These are phyloP conservation scores for Cryoendolithus antarcticus DNA, from an alignment of 2,329 filamentous ascomycete species.

Conservation along the genomic window DNA sequence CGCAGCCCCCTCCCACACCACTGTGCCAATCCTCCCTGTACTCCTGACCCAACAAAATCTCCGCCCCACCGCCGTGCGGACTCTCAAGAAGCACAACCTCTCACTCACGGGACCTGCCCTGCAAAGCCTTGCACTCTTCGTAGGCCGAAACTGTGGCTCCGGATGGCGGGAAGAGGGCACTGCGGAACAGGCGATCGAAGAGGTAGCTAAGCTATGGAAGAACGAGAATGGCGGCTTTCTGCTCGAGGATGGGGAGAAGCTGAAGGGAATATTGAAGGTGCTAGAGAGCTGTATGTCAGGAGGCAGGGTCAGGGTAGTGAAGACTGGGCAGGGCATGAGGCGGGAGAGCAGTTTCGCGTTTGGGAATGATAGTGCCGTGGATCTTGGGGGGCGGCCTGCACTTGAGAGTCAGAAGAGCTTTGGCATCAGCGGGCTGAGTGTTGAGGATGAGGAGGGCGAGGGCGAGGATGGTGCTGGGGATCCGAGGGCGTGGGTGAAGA, in stretches of 20 bases:
- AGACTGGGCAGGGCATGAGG: constrained; percentile 34
- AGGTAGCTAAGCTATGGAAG: constrained; percentile 87
- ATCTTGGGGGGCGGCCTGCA: constrained; percentile 27
- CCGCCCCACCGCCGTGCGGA: constrained; percentile 82
- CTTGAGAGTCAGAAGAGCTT: constrained; percentile 38
- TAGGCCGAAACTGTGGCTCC: constrained; percentile 86
- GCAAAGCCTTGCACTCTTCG: constrained; percentile 72
- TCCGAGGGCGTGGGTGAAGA: constrained; percentile 69
- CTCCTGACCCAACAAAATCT: constrained; percentile 77
- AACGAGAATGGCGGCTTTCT: constrained; percentile 78
- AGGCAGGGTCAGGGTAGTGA: constrained; percentile 51
- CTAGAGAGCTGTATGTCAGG: constrained; percentile 81
- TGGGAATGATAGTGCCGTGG: constrained; percentile 29
- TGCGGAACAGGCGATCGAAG: constrained; percentile 83
- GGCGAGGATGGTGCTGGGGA: constrained; percentile 53
- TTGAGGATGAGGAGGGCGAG: constrained; percentile 45
- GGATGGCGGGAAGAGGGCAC: constrained; percentile 94
- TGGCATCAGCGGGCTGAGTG: constrained; percentile 37
- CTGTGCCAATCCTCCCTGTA: constrained; percentile 66
- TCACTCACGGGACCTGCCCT: constrained; percentile 81
- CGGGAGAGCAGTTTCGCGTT: constrained; percentile 55
- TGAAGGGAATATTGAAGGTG: constrained; percentile 72
- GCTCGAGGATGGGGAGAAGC: constrained; percentile 60
- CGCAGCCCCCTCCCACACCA: constrained; percentile 22
- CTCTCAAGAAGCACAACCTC: constrained; percentile 92